Percentiles rank a stretch among this genome's conserved stretches.
These are phyloP conservation scores for Neofusicoccum cordaticola DNA, from an alignment of 2,329 filamentous ascomycete species.

Conservation along the genomic window DNA sequence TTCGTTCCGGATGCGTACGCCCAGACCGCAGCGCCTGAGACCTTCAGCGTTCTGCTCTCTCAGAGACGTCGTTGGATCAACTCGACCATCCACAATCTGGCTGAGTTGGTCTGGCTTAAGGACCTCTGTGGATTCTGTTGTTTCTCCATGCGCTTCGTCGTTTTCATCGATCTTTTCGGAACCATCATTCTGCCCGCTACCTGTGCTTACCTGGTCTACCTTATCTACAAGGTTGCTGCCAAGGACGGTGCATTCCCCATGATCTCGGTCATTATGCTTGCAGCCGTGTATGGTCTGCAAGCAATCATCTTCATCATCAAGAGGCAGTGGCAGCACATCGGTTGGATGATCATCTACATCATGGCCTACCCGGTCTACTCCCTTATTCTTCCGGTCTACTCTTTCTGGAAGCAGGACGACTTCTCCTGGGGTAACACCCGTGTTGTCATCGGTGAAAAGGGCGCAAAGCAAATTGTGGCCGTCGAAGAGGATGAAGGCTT, in stretches of 20 bases:
- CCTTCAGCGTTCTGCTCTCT: constrained; percentile 91
- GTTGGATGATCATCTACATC: constrained; percentile 98
- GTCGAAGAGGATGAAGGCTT: constrained; percentile 79
- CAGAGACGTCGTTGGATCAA: constrained; percentile 99
- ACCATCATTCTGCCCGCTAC: constrained; percentile 90
- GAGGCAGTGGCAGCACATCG: constrained; percentile 95
- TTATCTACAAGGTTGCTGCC: constrained; percentile 76
- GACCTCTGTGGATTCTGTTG: constrained; percentile 98
- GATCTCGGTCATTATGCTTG: constrained; percentile 86
- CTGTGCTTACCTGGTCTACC: constrained; percentile 78
- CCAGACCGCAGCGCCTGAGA: constrained; percentile 88
- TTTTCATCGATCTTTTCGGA: constrained; percentile 89
- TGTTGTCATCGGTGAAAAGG: constrained; percentile 93
- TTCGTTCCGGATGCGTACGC: constrained; percentile 92
- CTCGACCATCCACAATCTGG: constrained; percentile 94
- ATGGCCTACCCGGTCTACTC: constrained; percentile 88
- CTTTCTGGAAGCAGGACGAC: constrained; percentile 99
- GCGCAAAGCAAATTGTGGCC: constrained; percentile 83
- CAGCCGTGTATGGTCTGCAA: constrained; percentile 90
- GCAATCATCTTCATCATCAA: constrained; percentile 95
- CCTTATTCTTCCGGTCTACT: constrained; percentile 87
- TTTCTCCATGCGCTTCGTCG: constrained; percentile 96
- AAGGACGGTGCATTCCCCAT: constrained; percentile 72
- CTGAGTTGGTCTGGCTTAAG: constrained; percentile 82
- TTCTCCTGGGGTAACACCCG: constrained; percentile 99